These are phyloP conservation scores for Toxoplasma gondii DNA, from an alignment of 169 alveolate species.

Conservation along the genomic window DNA sequence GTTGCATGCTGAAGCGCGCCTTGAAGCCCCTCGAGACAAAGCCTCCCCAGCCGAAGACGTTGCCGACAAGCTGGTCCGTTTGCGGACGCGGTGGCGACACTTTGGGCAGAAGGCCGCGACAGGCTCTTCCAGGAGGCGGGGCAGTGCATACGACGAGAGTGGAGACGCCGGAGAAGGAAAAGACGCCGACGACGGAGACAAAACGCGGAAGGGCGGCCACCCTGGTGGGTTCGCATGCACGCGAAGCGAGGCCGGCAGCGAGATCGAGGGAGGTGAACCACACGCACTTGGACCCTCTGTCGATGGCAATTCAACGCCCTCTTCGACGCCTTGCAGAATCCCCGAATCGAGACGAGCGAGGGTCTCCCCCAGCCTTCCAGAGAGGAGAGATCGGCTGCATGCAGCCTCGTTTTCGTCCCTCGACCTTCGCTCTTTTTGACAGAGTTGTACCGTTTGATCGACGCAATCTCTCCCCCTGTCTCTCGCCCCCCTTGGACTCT, in stretches of 20 bases:
- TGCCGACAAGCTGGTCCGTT: not conserved
- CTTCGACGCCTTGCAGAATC: no score
- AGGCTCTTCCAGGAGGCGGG: not conserved
- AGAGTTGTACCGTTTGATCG: not conserved
- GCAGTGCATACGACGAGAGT: no score
- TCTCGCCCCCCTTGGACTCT: not conserved
- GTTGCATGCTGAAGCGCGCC: not conserved
- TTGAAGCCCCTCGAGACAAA: no score
- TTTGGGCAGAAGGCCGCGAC: not conserved
- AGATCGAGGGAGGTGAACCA: not conserved
- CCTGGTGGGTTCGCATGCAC: not conserved
- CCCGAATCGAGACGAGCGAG: no score
- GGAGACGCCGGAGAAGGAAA: not conserved
- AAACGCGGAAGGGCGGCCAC: not conserved
- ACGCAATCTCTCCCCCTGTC: not conserved
- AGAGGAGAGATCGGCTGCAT: not conserved
- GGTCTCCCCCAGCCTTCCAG: not conserved
- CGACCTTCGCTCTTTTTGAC: not conserved
- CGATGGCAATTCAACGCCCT: no score
- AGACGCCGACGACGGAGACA: not conserved
- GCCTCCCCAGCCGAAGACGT: no score
- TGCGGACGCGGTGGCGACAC: not conserved
- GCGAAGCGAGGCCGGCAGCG: not conserved
- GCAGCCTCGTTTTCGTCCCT: not conserved
- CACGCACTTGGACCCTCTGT: no score